A percentile compares a stretch with the other conserved stretches of the same genome.
phyloP scores from a whole-genome alignment of 495 filamentous ascomycete genomes.

The Jackrogersella multiformis region DNA sequence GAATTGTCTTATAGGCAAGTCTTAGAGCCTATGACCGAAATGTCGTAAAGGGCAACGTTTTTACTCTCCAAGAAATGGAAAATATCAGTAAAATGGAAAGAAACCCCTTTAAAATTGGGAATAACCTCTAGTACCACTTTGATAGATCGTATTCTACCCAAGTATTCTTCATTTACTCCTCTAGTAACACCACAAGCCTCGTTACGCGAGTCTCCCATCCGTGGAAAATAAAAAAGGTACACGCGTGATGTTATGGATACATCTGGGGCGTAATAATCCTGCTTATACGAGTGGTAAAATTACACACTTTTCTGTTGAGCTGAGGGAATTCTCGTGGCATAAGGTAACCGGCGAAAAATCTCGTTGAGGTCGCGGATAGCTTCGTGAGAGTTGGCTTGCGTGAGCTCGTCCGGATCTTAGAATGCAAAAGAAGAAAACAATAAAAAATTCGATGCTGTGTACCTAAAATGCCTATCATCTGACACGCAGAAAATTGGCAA shows the following conservation, averaged over 20 bases:
- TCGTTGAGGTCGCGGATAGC: neutral
- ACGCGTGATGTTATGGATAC: no score
- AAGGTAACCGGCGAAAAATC: neutral
- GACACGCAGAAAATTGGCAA: neutral
- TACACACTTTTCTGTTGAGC: neutral
- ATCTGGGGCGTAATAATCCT: no score
- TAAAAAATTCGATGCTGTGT: neutral
- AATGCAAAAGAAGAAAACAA: neutral
- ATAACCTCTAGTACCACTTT: no score
- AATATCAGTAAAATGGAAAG: no score
- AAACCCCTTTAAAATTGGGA: no score
- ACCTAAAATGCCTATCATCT: neutral
- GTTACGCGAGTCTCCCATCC: no score
- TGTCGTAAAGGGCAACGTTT: neutral
- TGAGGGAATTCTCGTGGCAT: neutral
- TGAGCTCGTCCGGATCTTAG: neutral
- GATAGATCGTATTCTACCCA: no score
- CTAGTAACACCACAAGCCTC: no score
- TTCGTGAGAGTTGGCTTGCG: constrained; percentile 1
- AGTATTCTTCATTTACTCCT: no score
- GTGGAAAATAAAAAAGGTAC: no score
- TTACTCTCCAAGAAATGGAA: neutral
- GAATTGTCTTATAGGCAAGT: neutral
- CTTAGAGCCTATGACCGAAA: neutral
- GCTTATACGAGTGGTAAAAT: no score